phyloP scores from a whole-genome alignment of 176 grass and related monocot genomes.

The Cocos nucifera region DNA sequence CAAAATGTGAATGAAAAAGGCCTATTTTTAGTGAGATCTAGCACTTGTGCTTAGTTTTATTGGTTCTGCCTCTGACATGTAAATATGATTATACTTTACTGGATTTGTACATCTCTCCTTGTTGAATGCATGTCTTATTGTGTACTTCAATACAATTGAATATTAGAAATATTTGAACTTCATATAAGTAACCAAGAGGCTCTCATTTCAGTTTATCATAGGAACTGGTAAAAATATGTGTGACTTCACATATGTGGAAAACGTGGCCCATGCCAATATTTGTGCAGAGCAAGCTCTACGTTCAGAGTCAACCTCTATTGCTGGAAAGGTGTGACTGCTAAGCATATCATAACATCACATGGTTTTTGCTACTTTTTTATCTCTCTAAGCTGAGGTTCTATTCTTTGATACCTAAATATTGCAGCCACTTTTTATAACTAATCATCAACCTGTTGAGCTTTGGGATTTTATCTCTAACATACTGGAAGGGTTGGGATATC shows the following conservation, averaged over 20 bases:
- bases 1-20: too few species aligned
- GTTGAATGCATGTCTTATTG: too few species aligned
- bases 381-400: too few species aligned
- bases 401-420: not conserved
- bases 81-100: too few species aligned
- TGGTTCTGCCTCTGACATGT: too few species aligned
- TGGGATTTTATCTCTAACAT: constrained; percentile 88
- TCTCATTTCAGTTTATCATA: constrained; percentile 55
- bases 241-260: constrained; percentile 66
- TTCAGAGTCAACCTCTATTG: constrained; percentile 34
- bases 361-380: not conserved
- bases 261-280: constrained; percentile 63
- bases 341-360: constrained; percentile 8
- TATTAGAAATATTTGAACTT: too few species aligned
- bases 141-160: too few species aligned
- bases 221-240: constrained; percentile 49
- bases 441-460: constrained; percentile 54
- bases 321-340: constrained; percentile 51
- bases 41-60: too few species aligned
- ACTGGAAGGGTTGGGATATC: constrained; percentile 68
- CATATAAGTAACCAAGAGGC: not conserved
- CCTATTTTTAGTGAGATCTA: too few species aligned
- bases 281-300: constrained; percentile 52
- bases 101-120: too few species aligned
- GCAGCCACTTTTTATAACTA: constrained; percentile 87